These are phyloP conservation scores for Lunasporangiospora selenospora DNA, from an alignment of 192 early-diverging fungal species.

Conservation along the genomic window DNA sequence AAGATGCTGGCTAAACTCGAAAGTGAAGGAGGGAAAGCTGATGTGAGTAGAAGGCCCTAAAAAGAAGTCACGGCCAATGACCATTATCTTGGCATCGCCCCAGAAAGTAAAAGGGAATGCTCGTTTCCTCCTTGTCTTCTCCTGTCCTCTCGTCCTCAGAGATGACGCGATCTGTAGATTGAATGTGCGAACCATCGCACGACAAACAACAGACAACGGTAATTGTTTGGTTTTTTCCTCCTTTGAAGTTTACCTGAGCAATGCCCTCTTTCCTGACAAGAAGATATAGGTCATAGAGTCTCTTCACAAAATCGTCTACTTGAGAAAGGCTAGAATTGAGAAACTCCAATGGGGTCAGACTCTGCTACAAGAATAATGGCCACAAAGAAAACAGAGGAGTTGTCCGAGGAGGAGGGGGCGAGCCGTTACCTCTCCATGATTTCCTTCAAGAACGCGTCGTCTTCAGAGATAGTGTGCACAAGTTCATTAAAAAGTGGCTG, in stretches of 20 bases:
- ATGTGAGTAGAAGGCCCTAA: no score
- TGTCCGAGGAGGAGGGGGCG: no score
- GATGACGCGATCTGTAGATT: no score
- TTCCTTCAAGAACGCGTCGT: slow-evolving; percentile 77
- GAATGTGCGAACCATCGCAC: no score
- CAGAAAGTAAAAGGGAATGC: background rate
- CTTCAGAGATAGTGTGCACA: slow-evolving; percentile 78
- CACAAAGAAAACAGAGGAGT: no score
- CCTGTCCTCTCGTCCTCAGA: no score
- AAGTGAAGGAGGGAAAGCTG: background rate
- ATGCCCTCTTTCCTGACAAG: slow-evolving; percentile 62
- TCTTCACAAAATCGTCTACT: slow-evolving; percentile 85
- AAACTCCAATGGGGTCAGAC: no score
- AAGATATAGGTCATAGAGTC: slow-evolving; percentile 81
- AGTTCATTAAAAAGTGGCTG: slow-evolving; percentile 85
- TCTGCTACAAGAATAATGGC: no score
- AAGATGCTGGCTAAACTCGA: slow-evolving; percentile 56
- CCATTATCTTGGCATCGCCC: background rate
- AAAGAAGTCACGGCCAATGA: no score
- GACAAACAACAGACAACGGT: no score
- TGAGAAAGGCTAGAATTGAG: slow-evolving; percentile 64
- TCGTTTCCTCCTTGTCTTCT: no score
- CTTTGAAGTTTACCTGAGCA: slow-evolving; percentile 71
- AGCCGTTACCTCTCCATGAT: slow-evolving; percentile 73
- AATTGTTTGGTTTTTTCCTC: no score